Evolutionary conservation across 179 eudicot species (phyloP).

Genomic region (Sideroxylon spinosum): DNA sequence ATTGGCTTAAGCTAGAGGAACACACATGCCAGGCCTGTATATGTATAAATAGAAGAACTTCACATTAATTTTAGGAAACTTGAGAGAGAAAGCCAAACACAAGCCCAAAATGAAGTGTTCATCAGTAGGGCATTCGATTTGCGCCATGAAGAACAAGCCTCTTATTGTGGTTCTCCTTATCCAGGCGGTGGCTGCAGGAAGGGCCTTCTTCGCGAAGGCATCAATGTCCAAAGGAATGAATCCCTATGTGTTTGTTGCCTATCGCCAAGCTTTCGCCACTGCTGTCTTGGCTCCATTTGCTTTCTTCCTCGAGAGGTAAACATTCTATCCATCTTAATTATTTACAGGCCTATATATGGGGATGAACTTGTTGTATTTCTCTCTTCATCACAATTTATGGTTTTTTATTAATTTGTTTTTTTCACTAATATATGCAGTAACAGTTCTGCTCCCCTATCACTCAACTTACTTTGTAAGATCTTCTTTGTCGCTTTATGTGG

Average conservation of each 20-base stretch:
- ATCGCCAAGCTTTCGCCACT: constrained; percentile 12
- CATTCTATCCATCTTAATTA: no score
- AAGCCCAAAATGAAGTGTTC: not conserved
- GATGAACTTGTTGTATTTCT: no score
- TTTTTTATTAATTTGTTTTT: no score
- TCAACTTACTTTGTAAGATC: not conserved
- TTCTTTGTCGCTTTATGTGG: not conserved
- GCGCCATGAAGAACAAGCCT: not conserved
- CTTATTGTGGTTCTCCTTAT: not conserved
- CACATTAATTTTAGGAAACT: no score
- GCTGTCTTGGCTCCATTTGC: constrained; percentile 14
- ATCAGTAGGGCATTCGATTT: not conserved
- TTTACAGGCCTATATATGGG: no score
- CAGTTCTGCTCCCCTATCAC: not conserved
- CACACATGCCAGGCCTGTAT: no score
- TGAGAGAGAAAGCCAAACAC: no score
- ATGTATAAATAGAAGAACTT: no score
- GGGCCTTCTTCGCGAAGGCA: constrained; percentile 8
- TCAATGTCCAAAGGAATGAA: constrained; percentile 4
- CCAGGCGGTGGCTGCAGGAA: constrained; percentile 1
- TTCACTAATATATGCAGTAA: not conserved
- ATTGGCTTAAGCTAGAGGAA: no score
- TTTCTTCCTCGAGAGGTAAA: constrained; percentile 12
- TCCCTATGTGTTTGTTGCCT: not conserved
- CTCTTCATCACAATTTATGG: no score